Percentiles rank a stretch among this genome's conserved stretches.
Conservation (phyloP, 192 early-diverging fungal species). For the Backusella tuberculispora region DNA sequence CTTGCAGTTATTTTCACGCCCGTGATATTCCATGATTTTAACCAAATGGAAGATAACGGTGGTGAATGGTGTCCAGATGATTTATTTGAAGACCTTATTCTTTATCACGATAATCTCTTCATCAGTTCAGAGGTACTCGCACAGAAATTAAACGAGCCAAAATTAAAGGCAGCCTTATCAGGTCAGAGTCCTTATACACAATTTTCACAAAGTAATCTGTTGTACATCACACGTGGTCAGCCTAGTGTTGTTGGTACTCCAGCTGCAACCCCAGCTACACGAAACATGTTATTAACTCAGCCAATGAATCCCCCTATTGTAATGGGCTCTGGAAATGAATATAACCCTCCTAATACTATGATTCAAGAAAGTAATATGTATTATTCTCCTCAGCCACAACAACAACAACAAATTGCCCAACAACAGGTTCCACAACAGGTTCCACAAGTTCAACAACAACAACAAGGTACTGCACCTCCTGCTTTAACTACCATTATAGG, state of each 20-base stretch:
- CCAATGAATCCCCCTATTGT: slow-evolving; percentile 15
- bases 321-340: background rate
- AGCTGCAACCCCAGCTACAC: background rate
- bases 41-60: slow-evolving; percentile 39
- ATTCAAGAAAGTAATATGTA: background rate
- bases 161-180: background rate
- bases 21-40: slow-evolving; percentile 63
- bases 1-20: slow-evolving; percentile 66
- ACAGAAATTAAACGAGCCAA: background rate
- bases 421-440: background rate
- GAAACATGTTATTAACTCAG: background rate
- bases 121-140: slow-evolving; percentile 8
- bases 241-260: background rate
- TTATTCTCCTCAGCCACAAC: background rate
- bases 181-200: slow-evolving; percentile 16
- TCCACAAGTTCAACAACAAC: background rate
- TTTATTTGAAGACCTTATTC: slow-evolving; percentile 39
- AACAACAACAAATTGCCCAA: background rate
- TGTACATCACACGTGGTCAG: slow-evolving; percentile 6
- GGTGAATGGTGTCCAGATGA: slow-evolving; percentile 33
- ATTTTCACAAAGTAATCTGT: slow-evolving; percentile 19
- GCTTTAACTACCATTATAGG: slow-evolving; percentile 11
- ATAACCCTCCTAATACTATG: background rate
- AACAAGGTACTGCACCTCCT: background rate
- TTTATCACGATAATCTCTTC: slow-evolving; percentile 16